phyloP scores from a whole-genome alignment of 805 yeast species.

The Cyberlindnera japonica region DNA sequence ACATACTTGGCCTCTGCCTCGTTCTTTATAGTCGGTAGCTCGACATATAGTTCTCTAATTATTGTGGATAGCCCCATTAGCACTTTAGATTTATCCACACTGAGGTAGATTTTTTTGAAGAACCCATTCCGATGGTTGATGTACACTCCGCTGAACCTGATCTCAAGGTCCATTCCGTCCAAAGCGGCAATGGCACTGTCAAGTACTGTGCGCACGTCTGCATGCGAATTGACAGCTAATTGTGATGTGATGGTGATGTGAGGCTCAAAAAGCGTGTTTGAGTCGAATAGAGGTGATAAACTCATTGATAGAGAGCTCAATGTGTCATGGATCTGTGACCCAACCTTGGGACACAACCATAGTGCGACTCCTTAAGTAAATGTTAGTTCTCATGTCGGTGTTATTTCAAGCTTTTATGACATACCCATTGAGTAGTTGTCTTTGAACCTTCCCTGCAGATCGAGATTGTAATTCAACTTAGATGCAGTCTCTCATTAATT shows the following conservation, averaged over 20 bases:
- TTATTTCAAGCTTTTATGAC: neutral
- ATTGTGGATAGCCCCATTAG: constrained; percentile 39
- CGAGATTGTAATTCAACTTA: no score
- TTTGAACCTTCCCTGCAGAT: no score
- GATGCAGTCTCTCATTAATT: no score
- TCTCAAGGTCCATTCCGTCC: constrained; percentile 9
- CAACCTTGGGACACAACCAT: constrained; percentile 70
- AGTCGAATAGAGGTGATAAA: constrained; percentile 64
- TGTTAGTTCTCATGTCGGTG: no score
- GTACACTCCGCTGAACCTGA: constrained; percentile 16
- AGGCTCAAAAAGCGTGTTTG: constrained; percentile 61
- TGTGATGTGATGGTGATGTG: constrained; percentile 74
- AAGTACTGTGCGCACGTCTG: constrained; percentile 57
- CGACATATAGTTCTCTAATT: constrained; percentile 55
- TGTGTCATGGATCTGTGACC: constrained; percentile 51
- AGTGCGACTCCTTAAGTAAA: constrained; percentile 45
- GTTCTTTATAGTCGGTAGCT: constrained; percentile 33
- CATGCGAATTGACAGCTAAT: constrained; percentile 44
- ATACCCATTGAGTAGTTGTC: neutral
- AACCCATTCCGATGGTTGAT: constrained; percentile 18
- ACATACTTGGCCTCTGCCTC: constrained; percentile 35
- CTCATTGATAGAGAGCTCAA: constrained; percentile 59
- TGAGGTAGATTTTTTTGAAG: constrained; percentile 25
- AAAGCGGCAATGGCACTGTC: constrained; percentile 58
- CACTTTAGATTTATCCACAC: constrained; percentile 18